Evolutionary conservation across 768 basidiomycete genomes (phyloP), one percentile per base, ranked within the genome.

Genomic region (Boletus speciosus): DNA sequence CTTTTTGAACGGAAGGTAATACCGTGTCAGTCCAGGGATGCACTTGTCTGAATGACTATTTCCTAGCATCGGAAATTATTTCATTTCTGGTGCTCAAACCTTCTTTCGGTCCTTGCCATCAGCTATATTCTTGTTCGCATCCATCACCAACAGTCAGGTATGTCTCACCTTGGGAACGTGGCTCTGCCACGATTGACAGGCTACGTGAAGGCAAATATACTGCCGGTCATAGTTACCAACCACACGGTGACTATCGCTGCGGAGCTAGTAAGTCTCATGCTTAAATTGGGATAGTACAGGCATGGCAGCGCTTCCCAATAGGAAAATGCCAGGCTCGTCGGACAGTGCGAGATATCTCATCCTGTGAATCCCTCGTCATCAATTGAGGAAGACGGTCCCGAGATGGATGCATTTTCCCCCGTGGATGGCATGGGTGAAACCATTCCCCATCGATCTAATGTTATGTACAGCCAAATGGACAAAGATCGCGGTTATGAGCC

Each of bases 201-300:
- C 48, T 51, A 66, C 43, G 52, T 58, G 38, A 70, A 78, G 80
- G 86, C 90, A 11, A 81, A 86, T 56, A 95, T 98, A 53, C 74
- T 96, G 2, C 95, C 95, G 0, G 91, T 86, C 4, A 88, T 98
- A 58, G 84, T 95, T 38, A 98, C 95, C 12, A 95, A 93, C 69
- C 91, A 93, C 68, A 93, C 90, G 0, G 92, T 93, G n/a, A 97
- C 94, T 14, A 93, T 98, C 57, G 91, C 93, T 37, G 93, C 88
- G 23, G 88, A 95, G 70, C 78, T 96, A 63, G 89, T 83, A 29
- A 64, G 76, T 72, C 47, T 51, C 23, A 49, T 49, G 25, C 51
- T 81, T 81, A 56, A 83, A 90, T 57, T 83, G 85, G 29, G 73
- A 78, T 35, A 78, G 74, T 27, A 34, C 44, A 43, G 11, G 21